These are phyloP conservation scores for Aureobasidium melanogenum DNA, from an alignment of 2,329 filamentous ascomycete genomes.

Conservation along the genomic window DNA sequence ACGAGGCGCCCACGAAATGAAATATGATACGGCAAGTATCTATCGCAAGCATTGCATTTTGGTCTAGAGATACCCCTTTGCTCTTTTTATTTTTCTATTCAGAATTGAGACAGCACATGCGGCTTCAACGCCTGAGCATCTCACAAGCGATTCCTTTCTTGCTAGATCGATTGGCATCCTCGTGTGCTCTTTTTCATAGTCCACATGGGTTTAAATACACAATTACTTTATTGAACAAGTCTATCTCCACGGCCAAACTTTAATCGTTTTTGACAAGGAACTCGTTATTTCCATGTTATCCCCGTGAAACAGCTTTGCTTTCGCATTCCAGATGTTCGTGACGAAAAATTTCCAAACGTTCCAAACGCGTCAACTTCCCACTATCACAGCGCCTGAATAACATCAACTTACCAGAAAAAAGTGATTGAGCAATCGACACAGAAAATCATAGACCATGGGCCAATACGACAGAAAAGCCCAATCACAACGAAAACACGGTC, in stretches of 20 bases:
- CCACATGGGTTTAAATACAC: neutral
- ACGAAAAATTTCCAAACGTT: no score
- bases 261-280: no score
- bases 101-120: neutral
- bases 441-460: neutral
- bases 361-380: no score
- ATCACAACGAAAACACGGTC: conserved; percentile 9
- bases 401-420: neutral
- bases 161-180: neutral
- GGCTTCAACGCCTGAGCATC: neutral
- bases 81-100: neutral
- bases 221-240: no score
- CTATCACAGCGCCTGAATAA: no score
- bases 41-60: conserved; percentile 1
- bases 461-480: conserved; percentile 13
- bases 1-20: neutral
- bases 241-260: no score
- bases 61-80: neutral
- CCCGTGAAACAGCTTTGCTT: no score
- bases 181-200: no score
- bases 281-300: no score
- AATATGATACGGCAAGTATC: neutral
- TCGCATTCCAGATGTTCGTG: no score
- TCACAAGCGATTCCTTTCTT: neutral
- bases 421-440: neutral